Percentiles rank a stretch among this genome's conserved stretches.
Evolutionary conservation across 495 filamentous ascomycete species (phyloP).

Genomic region (Hypoxylon subgilvum): DNA sequence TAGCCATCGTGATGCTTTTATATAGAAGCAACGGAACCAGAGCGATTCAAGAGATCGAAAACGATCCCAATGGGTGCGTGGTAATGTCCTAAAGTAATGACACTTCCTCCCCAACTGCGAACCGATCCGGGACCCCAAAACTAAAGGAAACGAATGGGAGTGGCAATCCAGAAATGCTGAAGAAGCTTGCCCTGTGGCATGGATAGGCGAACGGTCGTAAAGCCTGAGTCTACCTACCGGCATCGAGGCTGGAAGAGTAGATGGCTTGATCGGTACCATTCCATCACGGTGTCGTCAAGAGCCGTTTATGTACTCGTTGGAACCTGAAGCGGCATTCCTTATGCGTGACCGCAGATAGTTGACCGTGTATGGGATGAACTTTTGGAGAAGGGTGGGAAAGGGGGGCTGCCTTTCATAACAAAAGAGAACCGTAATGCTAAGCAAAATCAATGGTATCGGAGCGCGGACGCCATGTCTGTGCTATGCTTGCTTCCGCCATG

Average conservation of each 20-base stretch:
- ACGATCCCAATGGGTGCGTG: not conserved
- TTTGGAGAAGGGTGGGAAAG: slow-evolving; percentile 8
- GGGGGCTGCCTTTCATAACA: slow-evolving; percentile 28
- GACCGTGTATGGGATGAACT: slow-evolving; percentile 15
- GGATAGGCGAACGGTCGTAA: slow-evolving; percentile 16
- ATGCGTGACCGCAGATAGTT: slow-evolving; percentile 5
- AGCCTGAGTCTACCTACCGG: not conserved
- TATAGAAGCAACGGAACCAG: slow-evolving; percentile 28
- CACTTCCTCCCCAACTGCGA: slow-evolving; percentile 18
- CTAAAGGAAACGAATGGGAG: slow-evolving; percentile 37
- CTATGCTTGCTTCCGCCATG: slow-evolving; percentile 49
- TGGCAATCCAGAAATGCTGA: slow-evolving; percentile 16
- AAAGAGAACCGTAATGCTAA: slow-evolving; percentile 45
- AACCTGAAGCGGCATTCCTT: slow-evolving; percentile 1
- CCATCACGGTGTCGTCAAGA: slow-evolving; percentile 9
- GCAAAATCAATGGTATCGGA: slow-evolving; percentile 47
- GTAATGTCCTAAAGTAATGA: slow-evolving; percentile 2
- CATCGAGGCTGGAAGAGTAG: not conserved
- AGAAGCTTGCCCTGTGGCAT: slow-evolving; percentile 26
- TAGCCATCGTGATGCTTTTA: slow-evolving; percentile 11
- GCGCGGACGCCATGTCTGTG: slow-evolving; percentile 46
- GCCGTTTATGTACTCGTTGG: not conserved
- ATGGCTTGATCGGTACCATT: slow-evolving; percentile 7
- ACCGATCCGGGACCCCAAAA: slow-evolving; percentile 9
- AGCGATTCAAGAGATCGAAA: slow-evolving; percentile 9